A percentile compares a stretch with the other conserved stretches of the same genome.
These are phyloP conservation scores for Candida peoriensis DNA, from an alignment of 805 yeast species.

Conservation along the genomic window DNA sequence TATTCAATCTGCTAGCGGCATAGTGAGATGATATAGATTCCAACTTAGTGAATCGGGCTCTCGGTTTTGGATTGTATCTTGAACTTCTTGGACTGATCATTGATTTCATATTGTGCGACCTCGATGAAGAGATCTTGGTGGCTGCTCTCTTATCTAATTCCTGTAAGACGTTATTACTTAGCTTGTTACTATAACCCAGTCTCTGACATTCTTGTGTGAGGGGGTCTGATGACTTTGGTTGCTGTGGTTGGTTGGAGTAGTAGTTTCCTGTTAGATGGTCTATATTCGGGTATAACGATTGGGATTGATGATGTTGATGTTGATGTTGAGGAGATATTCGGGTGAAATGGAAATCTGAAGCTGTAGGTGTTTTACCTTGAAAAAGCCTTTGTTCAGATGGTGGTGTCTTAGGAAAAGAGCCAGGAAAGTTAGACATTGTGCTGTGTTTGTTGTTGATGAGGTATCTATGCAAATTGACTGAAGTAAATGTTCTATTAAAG, in stretches of 20 bases:
- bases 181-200: slow-evolving; percentile 28
- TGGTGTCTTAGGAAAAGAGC: slow-evolving; percentile 9
- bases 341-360: slow-evolving; percentile 12
- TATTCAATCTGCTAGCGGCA: slow-evolving; percentile 18
- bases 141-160: slow-evolving; percentile 32
- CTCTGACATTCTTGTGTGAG: slow-evolving; percentile 12
- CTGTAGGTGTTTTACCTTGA: slow-evolving; percentile 8
- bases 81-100: slow-evolving; percentile 19
- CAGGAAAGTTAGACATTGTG: slow-evolving; percentile 10
- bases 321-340: neutral
- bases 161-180: slow-evolving; percentile 29
- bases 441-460: no score
- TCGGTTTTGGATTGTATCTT: slow-evolving; percentile 20
- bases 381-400: neutral
- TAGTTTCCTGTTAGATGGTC: slow-evolving; percentile 16
- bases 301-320: neutral
- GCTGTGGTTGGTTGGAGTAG: slow-evolving; percentile 2
- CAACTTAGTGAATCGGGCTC: slow-evolving; percentile 25
- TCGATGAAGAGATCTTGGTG: slow-evolving; percentile 3
- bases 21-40: slow-evolving; percentile 30
- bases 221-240: slow-evolving; percentile 3
- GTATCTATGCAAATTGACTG: no score
- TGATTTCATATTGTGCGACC: slow-evolving; percentile 6
- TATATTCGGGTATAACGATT: slow-evolving; percentile 17
- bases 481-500: no score